Conservation (phyloP, 176 grass and related monocot genomes). For the Cenchrus purpureus region DNA sequence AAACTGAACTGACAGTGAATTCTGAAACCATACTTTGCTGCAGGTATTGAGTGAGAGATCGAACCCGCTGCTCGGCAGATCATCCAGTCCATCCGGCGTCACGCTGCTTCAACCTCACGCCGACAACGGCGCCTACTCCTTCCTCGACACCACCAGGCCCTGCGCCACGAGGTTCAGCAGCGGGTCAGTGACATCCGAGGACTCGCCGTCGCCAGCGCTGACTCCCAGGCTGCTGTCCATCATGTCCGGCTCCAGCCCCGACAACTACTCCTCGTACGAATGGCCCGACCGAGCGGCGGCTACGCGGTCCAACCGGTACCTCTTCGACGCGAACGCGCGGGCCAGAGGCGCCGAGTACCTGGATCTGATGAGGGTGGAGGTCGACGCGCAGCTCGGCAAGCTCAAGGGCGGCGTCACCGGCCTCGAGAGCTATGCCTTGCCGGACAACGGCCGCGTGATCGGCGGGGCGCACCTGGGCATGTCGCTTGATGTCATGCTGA, state of each 20-base stretch:
- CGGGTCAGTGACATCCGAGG: conserved; percentile 50
- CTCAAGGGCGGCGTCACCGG: conserved; percentile 66
- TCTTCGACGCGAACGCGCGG: conserved; percentile 13
- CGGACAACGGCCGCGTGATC: conserved; percentile 12
- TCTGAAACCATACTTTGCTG: not conserved
- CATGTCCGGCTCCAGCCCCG: conserved; percentile 41
- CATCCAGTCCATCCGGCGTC: conserved; percentile 6
- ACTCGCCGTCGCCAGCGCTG: conserved; percentile 33
- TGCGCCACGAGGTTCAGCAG: conserved; percentile 21
- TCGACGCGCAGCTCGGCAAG: conserved; percentile 60
- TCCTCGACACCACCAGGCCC: conserved; percentile 28
- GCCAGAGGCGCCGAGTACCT: conserved; percentile 42
- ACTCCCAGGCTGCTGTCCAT: conserved; percentile 50
- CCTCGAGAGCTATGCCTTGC: conserved; percentile 48
- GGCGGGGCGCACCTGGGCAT: conserved; percentile 37
- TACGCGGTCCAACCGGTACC: not conserved
- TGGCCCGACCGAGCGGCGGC: conserved; percentile 23
- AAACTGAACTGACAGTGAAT: too few species aligned
- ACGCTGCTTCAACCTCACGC: not conserved
- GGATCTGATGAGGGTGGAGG: conserved; percentile 50
- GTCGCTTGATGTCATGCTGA: conserved; percentile 57
- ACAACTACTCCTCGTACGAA: conserved; percentile 28
- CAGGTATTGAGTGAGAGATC: conserved; percentile 44
- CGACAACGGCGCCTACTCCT: conserved; percentile 20
- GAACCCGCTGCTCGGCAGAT: conserved; percentile 26